Evolutionary conservation across 106 monocot species (phyloP).

Genomic region (Ottelia alismoides): DNA sequence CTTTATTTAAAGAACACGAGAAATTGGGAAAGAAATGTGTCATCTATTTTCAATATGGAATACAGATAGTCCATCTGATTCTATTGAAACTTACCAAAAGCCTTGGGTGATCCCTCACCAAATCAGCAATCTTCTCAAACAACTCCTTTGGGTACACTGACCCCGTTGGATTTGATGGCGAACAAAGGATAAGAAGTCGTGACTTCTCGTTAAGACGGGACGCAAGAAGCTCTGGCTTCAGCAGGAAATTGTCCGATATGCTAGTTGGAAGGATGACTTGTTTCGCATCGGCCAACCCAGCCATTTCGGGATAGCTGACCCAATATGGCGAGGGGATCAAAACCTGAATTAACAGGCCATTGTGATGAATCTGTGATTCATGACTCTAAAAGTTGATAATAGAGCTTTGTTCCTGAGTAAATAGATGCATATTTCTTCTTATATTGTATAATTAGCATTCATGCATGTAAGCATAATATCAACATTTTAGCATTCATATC

Average conservation of each 20-base stretch:
- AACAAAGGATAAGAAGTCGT: constrained; percentile 58
- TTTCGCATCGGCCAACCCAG: constrained; percentile 58
- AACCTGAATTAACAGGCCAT: constrained; percentile 48
- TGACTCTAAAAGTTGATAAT: too few species aligned
- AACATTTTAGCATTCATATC: too few species aligned
- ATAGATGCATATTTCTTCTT: too few species aligned
- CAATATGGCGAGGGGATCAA: constrained; percentile 72
- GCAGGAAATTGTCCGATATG: constrained; percentile 63
- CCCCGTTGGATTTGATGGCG: constrained; percentile 73
- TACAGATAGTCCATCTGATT: too few species aligned
- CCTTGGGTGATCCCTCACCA: constrained; percentile 64
- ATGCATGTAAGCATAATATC: too few species aligned
- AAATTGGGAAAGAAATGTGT: too few species aligned
- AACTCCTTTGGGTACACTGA: constrained; percentile 61
- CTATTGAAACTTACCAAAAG: constrained; percentile 54
- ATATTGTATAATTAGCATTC: too few species aligned
- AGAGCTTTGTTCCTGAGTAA: too few species aligned
- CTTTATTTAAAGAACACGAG: too few species aligned
- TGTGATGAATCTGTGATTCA: too few species aligned
- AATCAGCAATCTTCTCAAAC: constrained; percentile 70
- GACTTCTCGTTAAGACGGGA: constrained; percentile 62
- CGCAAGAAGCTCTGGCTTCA: too few species aligned
- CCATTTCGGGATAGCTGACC: constrained; percentile 89
- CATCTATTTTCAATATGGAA: too few species aligned
- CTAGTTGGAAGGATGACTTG: constrained; percentile 56